phyloP scores from a whole-genome alignment of 768 basidiomycete genomes.

The Xanthoconium purpureum region DNA sequence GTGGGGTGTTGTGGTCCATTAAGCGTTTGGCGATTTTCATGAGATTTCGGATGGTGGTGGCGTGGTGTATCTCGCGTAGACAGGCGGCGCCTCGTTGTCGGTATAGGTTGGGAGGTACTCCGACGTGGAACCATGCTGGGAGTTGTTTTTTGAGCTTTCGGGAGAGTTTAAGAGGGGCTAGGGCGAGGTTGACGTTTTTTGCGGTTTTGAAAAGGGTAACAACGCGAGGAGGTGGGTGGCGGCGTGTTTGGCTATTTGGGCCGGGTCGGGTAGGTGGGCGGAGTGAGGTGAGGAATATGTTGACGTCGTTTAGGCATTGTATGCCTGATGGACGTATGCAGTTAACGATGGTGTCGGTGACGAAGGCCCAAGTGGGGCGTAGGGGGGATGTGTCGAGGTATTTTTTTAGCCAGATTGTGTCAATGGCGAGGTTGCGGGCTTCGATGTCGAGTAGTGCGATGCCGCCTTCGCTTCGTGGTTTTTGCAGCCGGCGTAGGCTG shows the following conservation, averaged over 20 bases:
- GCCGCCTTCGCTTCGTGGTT: background rate
- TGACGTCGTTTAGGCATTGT: background rate
- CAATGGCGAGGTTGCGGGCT: background rate
- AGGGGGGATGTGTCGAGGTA: background rate
- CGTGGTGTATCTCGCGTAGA: background rate
- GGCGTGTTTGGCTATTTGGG: too few relatives aligned
- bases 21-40: background rate
- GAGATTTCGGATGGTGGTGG: background rate
- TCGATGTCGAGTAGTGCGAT: background rate
- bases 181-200: background rate
- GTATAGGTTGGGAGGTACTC: background rate
- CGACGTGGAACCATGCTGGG: background rate
- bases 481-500: background rate
- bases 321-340: background rate
- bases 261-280: too few relatives aligned
- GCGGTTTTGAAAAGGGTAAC: background rate
- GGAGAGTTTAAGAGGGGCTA: background rate
- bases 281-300: background rate
- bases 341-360: background rate
- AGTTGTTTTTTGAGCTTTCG: background rate
- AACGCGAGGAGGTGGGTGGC: background rate
- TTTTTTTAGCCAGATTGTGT: background rate
- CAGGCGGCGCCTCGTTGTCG: background rate
- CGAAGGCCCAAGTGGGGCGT: background rate
- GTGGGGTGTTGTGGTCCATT: background rate